These are phyloP conservation scores for Mycena vulgaris DNA, from an alignment of 768 basidiomycete species.

Conservation along the genomic window DNA sequence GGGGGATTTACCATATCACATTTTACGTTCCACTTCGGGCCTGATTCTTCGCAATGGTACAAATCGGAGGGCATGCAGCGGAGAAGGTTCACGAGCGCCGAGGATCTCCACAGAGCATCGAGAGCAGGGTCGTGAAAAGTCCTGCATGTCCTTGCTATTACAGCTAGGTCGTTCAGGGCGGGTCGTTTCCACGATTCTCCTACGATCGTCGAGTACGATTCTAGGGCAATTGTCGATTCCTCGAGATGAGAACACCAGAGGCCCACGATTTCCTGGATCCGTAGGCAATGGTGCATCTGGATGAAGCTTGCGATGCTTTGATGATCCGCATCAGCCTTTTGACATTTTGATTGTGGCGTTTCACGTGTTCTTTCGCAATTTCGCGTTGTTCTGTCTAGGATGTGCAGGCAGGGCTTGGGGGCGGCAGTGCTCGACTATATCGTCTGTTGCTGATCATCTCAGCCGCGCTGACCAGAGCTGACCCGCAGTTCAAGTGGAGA, in stretches of 20 bases:
- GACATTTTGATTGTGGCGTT: too few species aligned
- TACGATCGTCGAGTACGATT: too few species aligned
- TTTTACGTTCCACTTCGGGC: neutral
- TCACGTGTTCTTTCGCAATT: too few species aligned
- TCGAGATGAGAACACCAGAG: conserved; percentile 16
- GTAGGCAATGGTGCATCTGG: conserved; percentile 16
- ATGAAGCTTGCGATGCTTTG: neutral
- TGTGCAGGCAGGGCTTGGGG: too few species aligned
- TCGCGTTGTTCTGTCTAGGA: too few species aligned
- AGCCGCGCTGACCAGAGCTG: too few species aligned
- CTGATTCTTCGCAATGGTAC: conserved; percentile 6
- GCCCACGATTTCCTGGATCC: conserved; percentile 18
- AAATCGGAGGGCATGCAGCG: conserved; percentile 19
- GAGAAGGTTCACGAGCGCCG: conserved; percentile 6
- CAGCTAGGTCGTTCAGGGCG: neutral
- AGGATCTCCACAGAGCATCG: conserved; percentile 10
- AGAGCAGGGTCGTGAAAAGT: conserved; percentile 14
- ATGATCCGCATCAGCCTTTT: too few species aligned
- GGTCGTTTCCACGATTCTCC: too few species aligned
- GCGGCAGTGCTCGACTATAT: too few species aligned
- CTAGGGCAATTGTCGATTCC: neutral
- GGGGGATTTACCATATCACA: too few species aligned
- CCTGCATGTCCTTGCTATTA: conserved; percentile 16
- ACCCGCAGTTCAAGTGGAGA: too few species aligned
- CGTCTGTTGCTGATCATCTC: too few species aligned